These are phyloP conservation scores for Pinus tabuliformis DNA, from an alignment of 75 land plant genomes.

Conservation along the genomic window DNA sequence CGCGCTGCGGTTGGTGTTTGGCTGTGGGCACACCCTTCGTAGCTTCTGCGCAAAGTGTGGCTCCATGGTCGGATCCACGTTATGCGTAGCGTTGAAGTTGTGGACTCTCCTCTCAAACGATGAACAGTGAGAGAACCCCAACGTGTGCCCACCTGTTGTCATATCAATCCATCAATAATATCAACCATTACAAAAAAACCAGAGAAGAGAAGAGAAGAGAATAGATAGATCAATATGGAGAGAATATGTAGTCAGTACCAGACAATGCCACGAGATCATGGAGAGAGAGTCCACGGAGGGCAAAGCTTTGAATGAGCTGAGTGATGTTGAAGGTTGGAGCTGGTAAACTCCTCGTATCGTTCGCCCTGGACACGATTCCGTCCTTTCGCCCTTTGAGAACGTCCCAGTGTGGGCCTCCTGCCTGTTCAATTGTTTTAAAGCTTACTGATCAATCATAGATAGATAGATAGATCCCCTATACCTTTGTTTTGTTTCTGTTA, in stretches of 20 bases:
- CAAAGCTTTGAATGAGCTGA: slow-evolving; percentile 17
- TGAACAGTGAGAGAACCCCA: slow-evolving; percentile 20
- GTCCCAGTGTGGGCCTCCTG: slow-evolving; percentile 26
- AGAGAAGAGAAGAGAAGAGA: too few relatives aligned
- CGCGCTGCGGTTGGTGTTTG: not conserved
- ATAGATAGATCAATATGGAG: too few relatives aligned
- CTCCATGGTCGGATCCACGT: slow-evolving; percentile 3
- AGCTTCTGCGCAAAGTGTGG: slow-evolving; percentile 8
- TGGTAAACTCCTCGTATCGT: slow-evolving; percentile 19
- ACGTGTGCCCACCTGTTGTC: slow-evolving; percentile 23
- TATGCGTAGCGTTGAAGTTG: slow-evolving; percentile 7
- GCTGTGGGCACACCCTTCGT: slow-evolving; percentile 9
- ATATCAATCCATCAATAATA: too few relatives aligned
- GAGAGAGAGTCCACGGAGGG: slow-evolving; percentile 19
- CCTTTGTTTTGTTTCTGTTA: too few relatives aligned
- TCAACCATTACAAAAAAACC: too few relatives aligned
- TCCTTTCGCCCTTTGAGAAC: slow-evolving; percentile 28
- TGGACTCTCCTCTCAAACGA: slow-evolving; percentile 12
- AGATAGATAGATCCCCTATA: not conserved
- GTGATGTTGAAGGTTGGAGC: slow-evolving; percentile 9
- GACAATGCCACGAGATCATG: not conserved
- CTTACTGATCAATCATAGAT: not conserved
- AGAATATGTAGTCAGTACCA: not conserved
- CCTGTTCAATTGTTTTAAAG: slow-evolving; percentile 6
- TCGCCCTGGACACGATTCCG: slow-evolving; percentile 9